Evolutionary conservation across 2,329 filamentous ascomycete genomes (phyloP).

Genomic region (Penicillium sp.): DNA sequence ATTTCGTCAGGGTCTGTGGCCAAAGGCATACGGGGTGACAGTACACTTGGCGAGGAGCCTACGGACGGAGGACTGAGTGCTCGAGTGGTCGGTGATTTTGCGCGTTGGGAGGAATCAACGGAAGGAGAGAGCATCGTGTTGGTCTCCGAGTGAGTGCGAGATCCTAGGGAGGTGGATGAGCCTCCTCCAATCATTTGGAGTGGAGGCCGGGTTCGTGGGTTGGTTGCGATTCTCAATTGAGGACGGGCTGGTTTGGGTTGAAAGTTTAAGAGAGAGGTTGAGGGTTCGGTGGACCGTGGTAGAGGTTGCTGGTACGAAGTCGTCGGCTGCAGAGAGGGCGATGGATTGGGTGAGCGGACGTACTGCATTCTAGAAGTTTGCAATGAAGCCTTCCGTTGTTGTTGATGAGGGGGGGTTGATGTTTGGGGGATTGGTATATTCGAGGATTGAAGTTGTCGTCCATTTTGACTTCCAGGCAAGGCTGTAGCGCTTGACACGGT

Average conservation of each 20-base stretch:
- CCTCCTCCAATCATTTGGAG: not conserved
- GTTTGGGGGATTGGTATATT: not conserved
- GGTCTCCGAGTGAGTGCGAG: not conserved
- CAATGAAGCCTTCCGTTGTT: constrained; percentile 1
- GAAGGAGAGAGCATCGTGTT: not conserved
- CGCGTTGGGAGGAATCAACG: not conserved
- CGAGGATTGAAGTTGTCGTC: not conserved
- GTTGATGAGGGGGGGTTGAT: not conserved
- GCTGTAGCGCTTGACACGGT: not conserved
- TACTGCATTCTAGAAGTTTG: not conserved
- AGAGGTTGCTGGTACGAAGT: not conserved
- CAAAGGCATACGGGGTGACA: constrained; percentile 15
- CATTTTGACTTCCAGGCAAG: not conserved
- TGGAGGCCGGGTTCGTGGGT: not conserved
- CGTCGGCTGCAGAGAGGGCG: not conserved
- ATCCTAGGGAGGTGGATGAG: not conserved
- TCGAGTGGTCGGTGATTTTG: not conserved
- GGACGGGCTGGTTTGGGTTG: not conserved
- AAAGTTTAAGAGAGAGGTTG: not conserved
- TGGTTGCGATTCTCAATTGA: constrained; percentile 4
- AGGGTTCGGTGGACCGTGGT: not conserved
- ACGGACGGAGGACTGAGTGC: constrained; percentile 6
- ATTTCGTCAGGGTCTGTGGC: constrained; percentile 9
- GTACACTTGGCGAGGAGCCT: not conserved
- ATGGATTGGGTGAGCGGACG: not conserved